A percentile compares a stretch with the other conserved stretches of the same genome.
These are phyloP conservation scores for Trametes maxima DNA, from an alignment of 768 basidiomycete genomes.

Conservation along the genomic window DNA sequence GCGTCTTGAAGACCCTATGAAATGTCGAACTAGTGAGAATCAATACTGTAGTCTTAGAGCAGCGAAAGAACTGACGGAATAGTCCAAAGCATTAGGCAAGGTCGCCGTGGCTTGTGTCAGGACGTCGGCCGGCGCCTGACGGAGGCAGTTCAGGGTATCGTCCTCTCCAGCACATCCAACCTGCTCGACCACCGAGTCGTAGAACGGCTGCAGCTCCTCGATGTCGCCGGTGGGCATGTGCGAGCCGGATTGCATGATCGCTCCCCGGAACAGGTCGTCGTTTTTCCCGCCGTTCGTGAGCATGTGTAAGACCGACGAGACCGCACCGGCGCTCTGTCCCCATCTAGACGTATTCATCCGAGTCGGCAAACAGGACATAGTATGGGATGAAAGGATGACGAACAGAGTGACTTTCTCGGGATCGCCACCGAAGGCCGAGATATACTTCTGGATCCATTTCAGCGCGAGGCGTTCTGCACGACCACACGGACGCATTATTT, in stretches of 20 bases:
- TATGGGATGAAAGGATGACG: constrained; percentile 30
- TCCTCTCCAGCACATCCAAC: constrained; percentile 37
- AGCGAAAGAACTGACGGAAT: constrained; percentile 34
- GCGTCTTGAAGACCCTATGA: constrained; percentile 46
- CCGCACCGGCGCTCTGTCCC: constrained; percentile 44
- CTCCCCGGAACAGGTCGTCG: constrained; percentile 29
- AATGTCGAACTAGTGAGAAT: not conserved
- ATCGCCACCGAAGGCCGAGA: constrained; percentile 46
- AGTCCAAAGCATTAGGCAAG: constrained; percentile 36
- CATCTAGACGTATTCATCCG: constrained; percentile 19
- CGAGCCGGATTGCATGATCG: constrained; percentile 41
- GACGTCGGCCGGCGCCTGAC: constrained; percentile 35
- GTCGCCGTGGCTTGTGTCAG: constrained; percentile 37
- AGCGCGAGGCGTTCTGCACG: constrained; percentile 41
- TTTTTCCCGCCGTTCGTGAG: constrained; percentile 27
- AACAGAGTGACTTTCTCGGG: constrained; percentile 46
- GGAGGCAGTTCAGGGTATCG: constrained; percentile 46
- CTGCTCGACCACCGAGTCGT: constrained; percentile 42
- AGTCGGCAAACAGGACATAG: not conserved
- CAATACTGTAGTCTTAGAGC: too few relatives aligned
- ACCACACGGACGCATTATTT: not conserved
- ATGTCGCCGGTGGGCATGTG: constrained; percentile 12
- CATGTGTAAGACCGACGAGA: constrained; percentile 34
- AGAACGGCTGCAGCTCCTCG: constrained; percentile 36
- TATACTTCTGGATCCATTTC: constrained; percentile 46